Evolutionary conservation across 2,329 filamentous ascomycete genomes (phyloP).

Genomic region (Cercospora citrullina): DNA sequence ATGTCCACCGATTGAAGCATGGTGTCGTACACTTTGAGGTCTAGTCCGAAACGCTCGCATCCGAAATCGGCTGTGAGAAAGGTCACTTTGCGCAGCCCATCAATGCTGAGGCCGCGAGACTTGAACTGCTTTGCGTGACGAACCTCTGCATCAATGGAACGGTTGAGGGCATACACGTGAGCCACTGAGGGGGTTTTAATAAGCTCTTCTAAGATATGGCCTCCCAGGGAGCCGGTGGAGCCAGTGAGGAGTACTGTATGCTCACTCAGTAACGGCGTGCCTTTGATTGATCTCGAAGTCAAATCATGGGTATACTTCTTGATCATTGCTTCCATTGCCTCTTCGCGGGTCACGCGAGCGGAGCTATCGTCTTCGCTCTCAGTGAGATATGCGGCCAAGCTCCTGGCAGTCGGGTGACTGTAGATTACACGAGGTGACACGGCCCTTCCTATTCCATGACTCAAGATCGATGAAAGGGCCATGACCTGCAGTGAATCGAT

Average conservation of each 20-base stretch:
- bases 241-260: slow-evolving; percentile 40
- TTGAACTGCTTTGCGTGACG: slow-evolving; percentile 30
- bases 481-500: slow-evolving; percentile 40
- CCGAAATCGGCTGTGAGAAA: slow-evolving; percentile 33
- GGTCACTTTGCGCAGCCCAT: slow-evolving; percentile 31
- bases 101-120: slow-evolving; percentile 23
- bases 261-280: slow-evolving; percentile 6
- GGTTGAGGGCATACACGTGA: slow-evolving; percentile 39
- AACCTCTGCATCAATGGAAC: slow-evolving; percentile 28
- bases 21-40: slow-evolving; percentile 23
- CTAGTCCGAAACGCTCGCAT: slow-evolving; percentile 28
- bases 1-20: slow-evolving; percentile 30
- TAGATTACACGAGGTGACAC: slow-evolving; percentile 38
- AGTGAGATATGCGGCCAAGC: slow-evolving; percentile 29
- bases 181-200: slow-evolving; percentile 30
- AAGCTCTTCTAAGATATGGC: slow-evolving; percentile 37
- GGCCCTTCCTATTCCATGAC: slow-evolving; percentile 23
- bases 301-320: slow-evolving; percentile 35
- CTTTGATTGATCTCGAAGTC: slow-evolving; percentile 5
- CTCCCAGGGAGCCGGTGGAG: slow-evolving; percentile 40
- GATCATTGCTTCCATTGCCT: slow-evolving; percentile 35
- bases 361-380: slow-evolving; percentile 4
- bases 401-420: slow-evolving; percentile 35
- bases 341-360: background rate
- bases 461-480: slow-evolving; percentile 31